Conservation (phyloP, 2,329 filamentous ascomycete genomes). For the Hypoxylon sp. region DNA sequence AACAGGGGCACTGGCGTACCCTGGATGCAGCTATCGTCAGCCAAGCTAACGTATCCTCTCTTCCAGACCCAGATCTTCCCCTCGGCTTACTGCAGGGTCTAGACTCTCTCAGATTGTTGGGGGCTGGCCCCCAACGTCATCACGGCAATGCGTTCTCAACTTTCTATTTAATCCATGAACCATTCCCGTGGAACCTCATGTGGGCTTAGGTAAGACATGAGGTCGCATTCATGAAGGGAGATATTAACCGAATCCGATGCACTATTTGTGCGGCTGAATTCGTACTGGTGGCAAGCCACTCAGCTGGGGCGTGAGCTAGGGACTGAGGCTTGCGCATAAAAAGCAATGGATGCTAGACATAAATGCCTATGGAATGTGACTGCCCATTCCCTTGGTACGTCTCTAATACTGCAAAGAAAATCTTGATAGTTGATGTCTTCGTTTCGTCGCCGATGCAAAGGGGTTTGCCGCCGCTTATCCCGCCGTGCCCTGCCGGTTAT, state of each 20-base stretch:
- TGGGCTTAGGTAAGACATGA: conserved; percentile 21
- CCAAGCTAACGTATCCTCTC: conserved; percentile 32
- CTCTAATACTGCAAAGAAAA: not conserved
- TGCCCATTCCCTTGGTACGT: not conserved
- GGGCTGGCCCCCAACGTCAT: conserved; percentile 33
- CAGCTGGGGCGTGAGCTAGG: conserved; percentile 16
- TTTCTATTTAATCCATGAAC: conserved; percentile 21
- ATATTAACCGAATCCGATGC: conserved; percentile 8
- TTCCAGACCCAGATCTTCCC: conserved; percentile 20
- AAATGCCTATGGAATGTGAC: conserved; percentile 11
- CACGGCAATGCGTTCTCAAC: conserved; percentile 24
- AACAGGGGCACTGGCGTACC: conserved; percentile 21
- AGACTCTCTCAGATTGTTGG: conserved; percentile 21
- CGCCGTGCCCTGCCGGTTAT: conserved; percentile 41
- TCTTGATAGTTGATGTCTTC: not conserved
- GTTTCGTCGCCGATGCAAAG: conserved; percentile 7
- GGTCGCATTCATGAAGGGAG: conserved; percentile 8
- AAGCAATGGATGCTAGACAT: not conserved
- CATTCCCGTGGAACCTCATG: conserved; percentile 19
- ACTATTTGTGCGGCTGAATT: conserved; percentile 28
- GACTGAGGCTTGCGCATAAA: conserved; percentile 13
- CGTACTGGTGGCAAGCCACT: conserved; percentile 7
- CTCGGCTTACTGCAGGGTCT: conserved; percentile 36
- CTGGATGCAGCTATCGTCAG: conserved; percentile 38
- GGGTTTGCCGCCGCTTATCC: conserved; percentile 41